Evolutionary conservation across 371 early-diverging fungal species (phyloP).

Genomic region (Conidiobolus incongruus): DNA sequence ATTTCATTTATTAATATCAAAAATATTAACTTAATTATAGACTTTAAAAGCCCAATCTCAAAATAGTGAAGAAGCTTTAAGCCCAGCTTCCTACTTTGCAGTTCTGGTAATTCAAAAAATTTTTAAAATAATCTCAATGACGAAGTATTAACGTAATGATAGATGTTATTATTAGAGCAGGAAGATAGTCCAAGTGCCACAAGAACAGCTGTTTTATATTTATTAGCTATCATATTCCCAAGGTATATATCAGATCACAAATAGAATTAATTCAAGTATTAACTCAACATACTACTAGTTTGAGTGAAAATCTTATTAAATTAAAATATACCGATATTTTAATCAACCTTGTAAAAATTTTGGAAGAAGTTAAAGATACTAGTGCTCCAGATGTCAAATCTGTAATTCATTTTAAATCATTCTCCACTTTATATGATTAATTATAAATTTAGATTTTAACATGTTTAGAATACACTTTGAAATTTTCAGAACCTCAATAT

Average conservation of each 20-base stretch:
- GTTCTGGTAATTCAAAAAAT: conserved; percentile 33
- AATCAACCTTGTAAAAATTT: conserved; percentile 21
- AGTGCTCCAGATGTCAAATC: conserved; percentile 57
- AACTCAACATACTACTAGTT: conserved; percentile 9
- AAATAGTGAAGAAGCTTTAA: no score
- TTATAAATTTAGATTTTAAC: conserved; percentile 15
- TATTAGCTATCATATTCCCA: conserved; percentile 60
- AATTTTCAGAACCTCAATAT: conserved; percentile 43
- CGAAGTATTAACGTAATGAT: conserved; percentile 11
- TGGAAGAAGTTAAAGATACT: conserved; percentile 31
- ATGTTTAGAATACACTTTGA: conserved; percentile 63
- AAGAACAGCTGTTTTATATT: conserved; percentile 41
- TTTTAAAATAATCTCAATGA: not conserved
- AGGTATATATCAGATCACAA: conserved; percentile 20
- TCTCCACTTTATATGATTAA: not conserved
- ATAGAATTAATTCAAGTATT: conserved; percentile 10
- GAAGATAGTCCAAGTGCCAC: conserved; percentile 30
- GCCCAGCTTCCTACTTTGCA: conserved; percentile 72
- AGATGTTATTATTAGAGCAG: conserved; percentile 41
- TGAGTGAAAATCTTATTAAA: conserved; percentile 30
- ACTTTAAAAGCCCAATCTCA: conserved; percentile 55
- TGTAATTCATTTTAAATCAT: conserved; percentile 1
- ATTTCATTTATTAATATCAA: not conserved
- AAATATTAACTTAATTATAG: conserved; percentile 9
- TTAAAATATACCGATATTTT: conserved; percentile 36